Conservation (phyloP, 805 yeast genomes). For the Alloascoidea hylecoeti region DNA sequence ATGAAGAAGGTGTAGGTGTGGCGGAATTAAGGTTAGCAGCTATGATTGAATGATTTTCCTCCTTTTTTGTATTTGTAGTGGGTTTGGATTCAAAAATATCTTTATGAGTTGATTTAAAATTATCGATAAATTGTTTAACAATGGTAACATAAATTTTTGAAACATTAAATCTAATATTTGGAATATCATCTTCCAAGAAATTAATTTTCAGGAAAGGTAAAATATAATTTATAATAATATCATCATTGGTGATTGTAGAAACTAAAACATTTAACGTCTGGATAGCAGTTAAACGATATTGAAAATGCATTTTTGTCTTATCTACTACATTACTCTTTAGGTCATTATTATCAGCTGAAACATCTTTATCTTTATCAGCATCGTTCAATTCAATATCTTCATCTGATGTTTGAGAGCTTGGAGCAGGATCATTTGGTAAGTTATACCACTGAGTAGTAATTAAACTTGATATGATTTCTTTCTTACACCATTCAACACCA, state of each 20-base stretch:
- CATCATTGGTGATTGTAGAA: conserved; percentile 36
- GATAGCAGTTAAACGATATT: conserved; percentile 60
- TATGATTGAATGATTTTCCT: too few species aligned
- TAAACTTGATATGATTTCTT: conserved; percentile 51
- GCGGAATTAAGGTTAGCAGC: neutral
- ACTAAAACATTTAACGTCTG: conserved; percentile 57
- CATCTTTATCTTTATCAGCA: conserved; percentile 8
- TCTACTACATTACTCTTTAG: conserved; percentile 2
- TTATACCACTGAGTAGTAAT: conserved; percentile 19
- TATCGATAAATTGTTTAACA: neutral
- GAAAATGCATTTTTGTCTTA: neutral
- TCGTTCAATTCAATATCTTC: neutral
- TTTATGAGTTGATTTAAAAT: neutral
- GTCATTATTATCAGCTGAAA: neutral
- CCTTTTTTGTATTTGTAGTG: neutral
- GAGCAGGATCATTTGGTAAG: neutral
- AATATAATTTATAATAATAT: conserved; percentile 39
- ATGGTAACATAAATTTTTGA: conserved; percentile 33
- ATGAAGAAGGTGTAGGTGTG: too few species aligned
- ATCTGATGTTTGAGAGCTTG: neutral
- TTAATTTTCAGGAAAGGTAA: conserved; percentile 52
- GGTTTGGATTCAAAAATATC: neutral
- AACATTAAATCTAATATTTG: conserved; percentile 72
- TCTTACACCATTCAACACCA: conserved; percentile 72
- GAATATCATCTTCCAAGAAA: conserved; percentile 52